Base-by-base conservation (phyloP, 2,329 filamentous ascomycete species). In the Chaetomium globosum region DNA sequence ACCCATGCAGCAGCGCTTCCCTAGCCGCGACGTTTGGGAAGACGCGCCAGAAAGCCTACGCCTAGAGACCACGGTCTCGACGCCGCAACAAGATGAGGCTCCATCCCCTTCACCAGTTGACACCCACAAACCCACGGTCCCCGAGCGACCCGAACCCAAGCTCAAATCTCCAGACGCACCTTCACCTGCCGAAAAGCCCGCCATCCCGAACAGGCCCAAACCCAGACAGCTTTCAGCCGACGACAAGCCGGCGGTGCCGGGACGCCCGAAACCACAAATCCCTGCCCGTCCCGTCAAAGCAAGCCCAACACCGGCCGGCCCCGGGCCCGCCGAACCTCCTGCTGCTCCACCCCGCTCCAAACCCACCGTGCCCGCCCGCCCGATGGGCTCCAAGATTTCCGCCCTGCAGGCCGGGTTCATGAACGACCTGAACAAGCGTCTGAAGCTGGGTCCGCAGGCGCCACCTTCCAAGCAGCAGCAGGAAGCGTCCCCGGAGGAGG, bases 21-120 rank as follows among this genome's bases (percentile, higher is more conserved):
- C 94, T 0, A 97, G 93, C 75, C 87, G 88, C 62, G 94, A 98
- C 77, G 87, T 97, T 51, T 97, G 94, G 94, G 94, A 98, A 79
- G 94, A 98, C 75, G 88, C 86, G 0, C 94, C 94, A 1, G 92
- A 96, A 72, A 94, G 91, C 73, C 85, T 91, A 64, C 84, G 90
- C 68, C 84, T 96, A 23, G 87, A 93, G 73, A 90, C 93, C 0
- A 93, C 89, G 0, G 88, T 96, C 58, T 82, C 77, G 51, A 81
- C 76, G 28, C 85, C 79, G 63, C 80, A 82, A 31, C 81, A 83
- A 2, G 79, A 80, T 26, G 81, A 83, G 67, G 77, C 77, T 28
- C 76, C 74, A 31, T 61, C 48, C 83, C 79, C 75, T 30, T 77
- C 79, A 56, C 80, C 77, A 54, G 73, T 67, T 74, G 62, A 64